Evolutionary conservation across 2,329 filamentous ascomycete species (phyloP), one percentile per base, ranked within the genome.

Genomic region (Alternaria sp.): DNA sequence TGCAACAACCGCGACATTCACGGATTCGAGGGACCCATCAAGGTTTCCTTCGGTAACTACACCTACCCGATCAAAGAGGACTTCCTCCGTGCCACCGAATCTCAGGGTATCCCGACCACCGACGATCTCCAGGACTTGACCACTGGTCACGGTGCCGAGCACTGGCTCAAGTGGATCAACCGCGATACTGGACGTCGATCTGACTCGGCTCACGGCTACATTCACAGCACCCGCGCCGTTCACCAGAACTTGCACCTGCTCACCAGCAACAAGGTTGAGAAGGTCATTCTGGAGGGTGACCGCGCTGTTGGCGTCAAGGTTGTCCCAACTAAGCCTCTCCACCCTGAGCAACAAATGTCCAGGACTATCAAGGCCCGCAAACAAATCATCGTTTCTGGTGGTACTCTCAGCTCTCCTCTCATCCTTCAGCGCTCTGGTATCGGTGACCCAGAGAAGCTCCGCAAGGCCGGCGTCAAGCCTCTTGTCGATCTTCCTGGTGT

Each of bases 161-260:
- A 93, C 66, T 94, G 91, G 91, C 81, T 94, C 57, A 93, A 94
- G 79, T 94, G 91, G 91, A 93, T 94, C 78, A 93, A 94, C 72
- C 85, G 75, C 16, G 76, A 87, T 77, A 87, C 86, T 71, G 91
- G 91, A 44, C 87, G 91, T 51, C 89, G 91, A 59, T 91, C 88
- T 61, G 91, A 94, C 78, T 90, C 88, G 54, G 91, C 91, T 7
- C 91, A 93, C 70, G 90, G 88, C 2, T 94, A 94, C 68, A 83
- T 94, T 61, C 91, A 94, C 78, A 88, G 89, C 54, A 94, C 91
- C 5, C 86, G 91, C 51, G 84, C 90, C 2, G 85, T 89, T 39
- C 83, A 92, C 74, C 83, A 84, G 64, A 93, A 93, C 74, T 77
- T 93, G 49, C 91, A 93, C 70, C 81, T 93, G 16, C 85, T 88